Conservation (phyloP, 2,329 filamentous ascomycete genomes). For the Paraphoma sp. region DNA sequence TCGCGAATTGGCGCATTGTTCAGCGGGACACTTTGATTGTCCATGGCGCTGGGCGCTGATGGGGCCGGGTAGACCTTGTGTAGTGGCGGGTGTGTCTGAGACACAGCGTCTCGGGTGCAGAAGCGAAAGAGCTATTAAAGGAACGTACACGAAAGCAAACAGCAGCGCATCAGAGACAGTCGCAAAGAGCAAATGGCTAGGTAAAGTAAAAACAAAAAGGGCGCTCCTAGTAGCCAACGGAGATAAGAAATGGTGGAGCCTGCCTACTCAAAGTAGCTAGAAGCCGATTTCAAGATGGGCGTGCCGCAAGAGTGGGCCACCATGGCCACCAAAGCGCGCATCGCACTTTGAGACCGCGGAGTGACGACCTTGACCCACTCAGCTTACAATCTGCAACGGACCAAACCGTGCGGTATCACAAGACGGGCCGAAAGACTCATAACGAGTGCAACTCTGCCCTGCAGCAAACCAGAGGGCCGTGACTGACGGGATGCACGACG, state of each 20-base stretch:
- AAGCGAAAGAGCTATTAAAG: constrained; percentile 14
- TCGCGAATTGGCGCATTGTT: constrained; percentile 27
- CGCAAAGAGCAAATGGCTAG: constrained; percentile 8
- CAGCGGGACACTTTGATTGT: constrained; percentile 27
- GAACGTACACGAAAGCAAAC: constrained; percentile 15
- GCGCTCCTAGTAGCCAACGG: constrained; percentile 9
- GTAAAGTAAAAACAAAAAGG: constrained; percentile 15
- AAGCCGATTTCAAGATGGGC: constrained; percentile 10
- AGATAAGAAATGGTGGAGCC: constrained; percentile 19
- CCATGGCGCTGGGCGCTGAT: constrained; percentile 25
- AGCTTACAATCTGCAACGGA: neutral
- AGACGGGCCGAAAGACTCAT: neutral
- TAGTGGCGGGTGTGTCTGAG: constrained; percentile 8
- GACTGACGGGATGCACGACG: neutral
- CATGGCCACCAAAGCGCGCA: no score
- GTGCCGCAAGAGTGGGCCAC: neutral
- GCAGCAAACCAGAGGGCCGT: neutral
- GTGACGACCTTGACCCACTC: neutral
- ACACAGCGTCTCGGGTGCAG: constrained; percentile 9
- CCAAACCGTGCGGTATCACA: neutral
- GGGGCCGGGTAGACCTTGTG: constrained; percentile 28
- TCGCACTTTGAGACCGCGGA: neutral
- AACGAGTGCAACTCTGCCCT: neutral
- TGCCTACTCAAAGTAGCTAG: constrained; percentile 15
- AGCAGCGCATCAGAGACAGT: constrained; percentile 1